Evolutionary conservation across 2,329 filamentous ascomycete species (phyloP).

Genomic region (Lecanicillium sp.): DNA sequence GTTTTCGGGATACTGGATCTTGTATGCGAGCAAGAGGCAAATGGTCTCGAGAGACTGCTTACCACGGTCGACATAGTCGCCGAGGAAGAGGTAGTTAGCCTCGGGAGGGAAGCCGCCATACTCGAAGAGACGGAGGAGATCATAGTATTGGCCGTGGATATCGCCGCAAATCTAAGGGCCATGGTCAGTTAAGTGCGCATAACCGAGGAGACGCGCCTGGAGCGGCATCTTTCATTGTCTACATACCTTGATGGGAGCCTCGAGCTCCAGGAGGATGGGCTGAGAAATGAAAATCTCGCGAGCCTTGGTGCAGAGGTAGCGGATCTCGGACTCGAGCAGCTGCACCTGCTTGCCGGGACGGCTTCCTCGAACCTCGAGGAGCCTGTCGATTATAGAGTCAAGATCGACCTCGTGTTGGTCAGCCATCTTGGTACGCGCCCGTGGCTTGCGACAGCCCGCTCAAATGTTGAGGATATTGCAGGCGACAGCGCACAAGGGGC

Average conservation of each 20-base stretch:
- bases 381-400: constrained; percentile 97
- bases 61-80: constrained; percentile 97
- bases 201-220: too few relatives aligned
- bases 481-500: background rate
- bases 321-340: constrained; percentile 91
- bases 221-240: constrained; percentile 4
- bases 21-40: constrained; percentile 92
- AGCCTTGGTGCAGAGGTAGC: constrained; percentile 95
- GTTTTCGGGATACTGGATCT: constrained; percentile 99
- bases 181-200: background rate
- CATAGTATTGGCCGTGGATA: constrained; percentile 99
- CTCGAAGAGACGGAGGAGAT: constrained; percentile 93
- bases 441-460: constrained; percentile 31
- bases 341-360: constrained; percentile 98
- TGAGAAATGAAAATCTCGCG: constrained; percentile 99
- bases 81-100: constrained; percentile 98
- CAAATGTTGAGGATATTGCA: constrained; percentile 14
- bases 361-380: constrained; percentile 95
- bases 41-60: constrained; percentile 99
- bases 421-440: constrained; percentile 43
- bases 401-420: constrained; percentile 85
- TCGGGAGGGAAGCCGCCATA: constrained; percentile 97
- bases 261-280: constrained; percentile 92
- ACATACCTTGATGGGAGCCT: constrained; percentile 96
- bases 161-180: constrained; percentile 86